Conservation (phyloP, 169 alveolate genomes). For the Plasmodium relictum region DNA sequence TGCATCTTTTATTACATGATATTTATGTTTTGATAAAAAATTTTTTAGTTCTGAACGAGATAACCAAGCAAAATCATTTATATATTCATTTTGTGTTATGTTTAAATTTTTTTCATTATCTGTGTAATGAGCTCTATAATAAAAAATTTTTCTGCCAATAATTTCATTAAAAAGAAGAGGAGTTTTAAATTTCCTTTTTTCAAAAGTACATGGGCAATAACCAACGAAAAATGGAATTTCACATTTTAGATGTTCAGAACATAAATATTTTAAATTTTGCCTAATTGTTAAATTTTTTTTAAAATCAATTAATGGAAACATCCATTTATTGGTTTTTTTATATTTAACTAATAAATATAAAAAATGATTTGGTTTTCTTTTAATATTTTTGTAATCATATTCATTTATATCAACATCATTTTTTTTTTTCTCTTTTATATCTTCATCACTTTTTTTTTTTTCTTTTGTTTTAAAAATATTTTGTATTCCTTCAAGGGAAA, state of each 20-base stretch:
- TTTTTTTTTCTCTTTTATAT: constrained; percentile 25
- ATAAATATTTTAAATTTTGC: constrained; percentile 80
- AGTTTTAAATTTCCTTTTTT: constrained; percentile 69
- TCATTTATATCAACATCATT: constrained; percentile 28
- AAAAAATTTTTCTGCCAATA: constrained; percentile 82
- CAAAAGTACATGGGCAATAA: constrained; percentile 81
- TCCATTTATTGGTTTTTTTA: constrained; percentile 78
- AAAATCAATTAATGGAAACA: constrained; percentile 83
- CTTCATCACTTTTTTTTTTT: constrained; percentile 24
- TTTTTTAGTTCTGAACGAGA: constrained; percentile 79
- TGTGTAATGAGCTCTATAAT: constrained; percentile 83
- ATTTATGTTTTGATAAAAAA: constrained; percentile 35
- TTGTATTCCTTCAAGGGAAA: constrained; percentile 67
- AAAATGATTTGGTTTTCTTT: constrained; percentile 79
- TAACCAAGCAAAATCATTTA: constrained; percentile 85
- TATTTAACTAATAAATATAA: constrained; percentile 81
- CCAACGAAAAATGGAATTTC: constrained; percentile 83
- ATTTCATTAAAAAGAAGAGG: constrained; percentile 64
- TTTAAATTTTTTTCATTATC: constrained; percentile 68
- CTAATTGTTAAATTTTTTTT: constrained; percentile 80
- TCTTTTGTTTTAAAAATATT: constrained; percentile 29
- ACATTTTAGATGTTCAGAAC: constrained; percentile 80
- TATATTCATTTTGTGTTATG: constrained; percentile 32
- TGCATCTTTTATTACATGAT: constrained; percentile 54
- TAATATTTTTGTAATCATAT: constrained; percentile 77